Evolutionary conservation across 2,329 filamentous ascomycete genomes (phyloP), one percentile per base, ranked within the genome.

Genomic region (Claviceps fusiformis): DNA sequence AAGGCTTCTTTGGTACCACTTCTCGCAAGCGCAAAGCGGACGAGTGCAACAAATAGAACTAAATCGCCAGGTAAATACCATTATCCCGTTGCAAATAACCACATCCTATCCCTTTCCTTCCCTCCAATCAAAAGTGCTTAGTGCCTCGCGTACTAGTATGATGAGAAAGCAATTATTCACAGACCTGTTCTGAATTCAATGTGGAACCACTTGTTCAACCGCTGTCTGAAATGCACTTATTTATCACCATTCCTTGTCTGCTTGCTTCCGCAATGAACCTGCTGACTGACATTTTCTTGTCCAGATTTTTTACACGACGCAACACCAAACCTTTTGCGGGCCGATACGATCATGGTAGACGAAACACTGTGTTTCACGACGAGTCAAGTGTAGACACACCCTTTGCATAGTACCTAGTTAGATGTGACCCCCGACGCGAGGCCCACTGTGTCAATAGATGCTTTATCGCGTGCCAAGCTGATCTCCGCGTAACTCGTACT

Each of bases 101-200:
- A 3, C 24, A 24, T 35, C 2, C 10, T 37, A 37, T 10, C 10
- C 10, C 10, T 3, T 13, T 3, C 11, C 35, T 37, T 39, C 13
- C 35, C 24, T 9, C 11, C 17, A 19, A 19, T 9, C 11, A 24
- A 24, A 43, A 51, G 55, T 56, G 55, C 55, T 17, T 37, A 50
- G 47, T 49, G 29, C 31, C 31, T 37, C 31, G 46, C 46, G 31
- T 41, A 57, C 48, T 54, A 29, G 55, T 31, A 81, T 88, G 86
- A 88, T 86, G 83, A 89, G 74, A 78, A 70, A 73, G 65, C 73
- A 78, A 75, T 74, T 73, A 74, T 80, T 85, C 85, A 89, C 85
- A 89, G 85, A 89, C 85, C 86, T 89, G 85, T 86, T 85, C 86
- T 78, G 83, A 89, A 86, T 66, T 67, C 64, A 61, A 76, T 88